Evolutionary conservation across 345 rosid species (phyloP).

Genomic region (Firmiana major): DNA sequence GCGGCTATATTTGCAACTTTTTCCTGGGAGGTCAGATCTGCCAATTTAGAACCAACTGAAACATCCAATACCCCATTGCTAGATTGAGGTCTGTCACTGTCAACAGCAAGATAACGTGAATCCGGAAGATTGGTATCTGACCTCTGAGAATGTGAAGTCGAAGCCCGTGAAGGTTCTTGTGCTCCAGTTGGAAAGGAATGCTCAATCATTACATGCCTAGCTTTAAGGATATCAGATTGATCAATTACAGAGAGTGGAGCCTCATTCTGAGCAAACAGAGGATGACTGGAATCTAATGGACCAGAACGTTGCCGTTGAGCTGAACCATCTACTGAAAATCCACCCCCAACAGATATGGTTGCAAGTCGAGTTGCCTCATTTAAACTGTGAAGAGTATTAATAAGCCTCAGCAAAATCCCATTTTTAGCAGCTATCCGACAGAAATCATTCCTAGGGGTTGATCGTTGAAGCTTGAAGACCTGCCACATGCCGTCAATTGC

Average conservation of each 20-base stretch:
- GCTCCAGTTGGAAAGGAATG: conserved; percentile 31
- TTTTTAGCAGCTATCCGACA: conserved; percentile 97
- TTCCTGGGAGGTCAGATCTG: conserved; percentile 34
- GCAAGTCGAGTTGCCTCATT: conserved; percentile 91
- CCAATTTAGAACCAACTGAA: conserved; percentile 35
- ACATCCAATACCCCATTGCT: conserved; percentile 54
- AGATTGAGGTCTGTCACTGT: conserved; percentile 59
- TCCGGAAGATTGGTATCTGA: conserved; percentile 58
- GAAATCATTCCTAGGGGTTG: conserved; percentile 91
- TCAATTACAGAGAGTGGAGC: conserved; percentile 41
- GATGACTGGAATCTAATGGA: conserved; percentile 64
- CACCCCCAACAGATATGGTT: conserved; percentile 59
- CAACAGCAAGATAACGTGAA: conserved; percentile 35
- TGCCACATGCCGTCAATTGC: conserved; percentile 99
- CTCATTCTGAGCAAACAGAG: conserved; percentile 62
- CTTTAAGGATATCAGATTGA: conserved; percentile 58
- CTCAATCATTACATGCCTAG: conserved; percentile 56
- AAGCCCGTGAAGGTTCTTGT: conserved; percentile 69
- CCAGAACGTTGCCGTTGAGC: conserved; percentile 71
- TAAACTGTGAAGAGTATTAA: conserved; percentile 93
- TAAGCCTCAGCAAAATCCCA: conserved; percentile 79
- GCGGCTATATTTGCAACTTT: conserved; percentile 29
- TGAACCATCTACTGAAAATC: conserved; percentile 54
- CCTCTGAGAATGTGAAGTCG: conserved; percentile 71
- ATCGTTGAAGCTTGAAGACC: conserved; percentile 91